Percentiles rank a stretch among this genome's conserved stretches.
These are phyloP conservation scores for Stagonosporopsis rhizophila DNA, from an alignment of 2,329 filamentous ascomycete species.

Conservation along the genomic window DNA sequence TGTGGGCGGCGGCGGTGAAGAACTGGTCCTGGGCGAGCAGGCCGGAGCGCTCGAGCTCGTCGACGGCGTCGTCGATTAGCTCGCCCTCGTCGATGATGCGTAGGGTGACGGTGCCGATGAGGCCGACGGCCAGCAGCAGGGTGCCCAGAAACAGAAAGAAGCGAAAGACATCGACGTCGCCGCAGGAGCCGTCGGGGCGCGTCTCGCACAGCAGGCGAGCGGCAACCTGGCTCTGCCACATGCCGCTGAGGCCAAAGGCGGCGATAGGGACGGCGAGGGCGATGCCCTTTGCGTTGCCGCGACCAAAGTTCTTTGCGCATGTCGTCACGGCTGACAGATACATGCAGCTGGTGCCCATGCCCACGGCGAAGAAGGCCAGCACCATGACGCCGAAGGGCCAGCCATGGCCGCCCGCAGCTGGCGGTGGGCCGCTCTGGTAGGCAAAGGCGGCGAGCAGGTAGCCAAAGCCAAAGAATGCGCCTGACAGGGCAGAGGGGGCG, in stretches of 20 bases:
- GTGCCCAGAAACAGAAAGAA: constrained; percentile 87
- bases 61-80: constrained; percentile 87
- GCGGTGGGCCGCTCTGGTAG: constrained; percentile 68
- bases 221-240: constrained; percentile 93
- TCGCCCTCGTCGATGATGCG: constrained; percentile 83
- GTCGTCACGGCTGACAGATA: constrained; percentile 92
- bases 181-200: constrained; percentile 65
- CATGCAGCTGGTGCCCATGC: constrained; percentile 84
- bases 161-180: constrained; percentile 75
- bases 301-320: constrained; percentile 97
- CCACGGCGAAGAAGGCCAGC: constrained; percentile 81
- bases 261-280: constrained; percentile 91
- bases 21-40: constrained; percentile 78
- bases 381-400: constrained; percentile 87
- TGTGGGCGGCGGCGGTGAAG: constrained; percentile 65
- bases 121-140: constrained; percentile 72
- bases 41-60: constrained; percentile 89
- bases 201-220: constrained; percentile 77
- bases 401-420: constrained; percentile 59
- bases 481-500: constrained; percentile 75
- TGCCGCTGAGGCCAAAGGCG: constrained; percentile 88
- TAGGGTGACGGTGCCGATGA: constrained; percentile 76
- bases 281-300: constrained; percentile 83
- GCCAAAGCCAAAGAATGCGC: constrained; percentile 76
- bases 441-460: constrained; percentile 84